Conservation (phyloP, 306 rosid species). For the Macrotyloma uniflorum region DNA sequence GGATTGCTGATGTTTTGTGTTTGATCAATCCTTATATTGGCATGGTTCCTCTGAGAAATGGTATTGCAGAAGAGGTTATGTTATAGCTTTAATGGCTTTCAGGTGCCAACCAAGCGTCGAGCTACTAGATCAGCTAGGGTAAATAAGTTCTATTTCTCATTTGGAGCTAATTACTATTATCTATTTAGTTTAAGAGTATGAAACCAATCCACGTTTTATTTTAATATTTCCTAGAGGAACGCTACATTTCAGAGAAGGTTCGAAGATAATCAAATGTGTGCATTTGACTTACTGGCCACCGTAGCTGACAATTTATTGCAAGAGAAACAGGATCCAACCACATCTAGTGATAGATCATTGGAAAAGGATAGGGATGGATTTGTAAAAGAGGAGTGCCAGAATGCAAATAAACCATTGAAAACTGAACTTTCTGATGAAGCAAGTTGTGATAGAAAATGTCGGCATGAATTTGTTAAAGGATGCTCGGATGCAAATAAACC, state of each 20-base stretch:
- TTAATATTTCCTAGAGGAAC: constrained; percentile 58
- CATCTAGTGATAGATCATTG: constrained; percentile 48
- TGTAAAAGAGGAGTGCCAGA: constrained; percentile 40
- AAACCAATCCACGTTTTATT: neutral
- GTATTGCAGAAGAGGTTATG: constrained; percentile 78
- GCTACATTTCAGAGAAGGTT: constrained; percentile 48
- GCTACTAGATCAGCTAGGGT: constrained; percentile 82
- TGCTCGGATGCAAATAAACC: constrained; percentile 43
- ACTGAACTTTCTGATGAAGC: constrained; percentile 57
- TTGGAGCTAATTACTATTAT: constrained; percentile 1
- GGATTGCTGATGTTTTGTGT: constrained; percentile 36
- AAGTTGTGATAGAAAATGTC: constrained; percentile 40
- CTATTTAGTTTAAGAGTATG: neutral
- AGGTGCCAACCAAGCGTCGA: constrained; percentile 69
- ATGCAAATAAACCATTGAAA: constrained; percentile 49
- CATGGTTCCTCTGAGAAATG: constrained; percentile 82
- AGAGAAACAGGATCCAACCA: constrained; percentile 56
- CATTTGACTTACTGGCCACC: constrained; percentile 92
- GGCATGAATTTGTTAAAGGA: constrained; percentile 30
- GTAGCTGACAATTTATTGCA: constrained; percentile 75
- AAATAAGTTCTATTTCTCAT: constrained; percentile 32
- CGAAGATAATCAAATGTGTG: constrained; percentile 64
- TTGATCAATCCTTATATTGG: constrained; percentile 48
- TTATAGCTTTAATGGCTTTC: constrained; percentile 76
- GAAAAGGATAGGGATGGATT: constrained; percentile 42